Base-by-base conservation (phyloP, 768 basidiomycete species). In the Russula brevipes region DNA sequence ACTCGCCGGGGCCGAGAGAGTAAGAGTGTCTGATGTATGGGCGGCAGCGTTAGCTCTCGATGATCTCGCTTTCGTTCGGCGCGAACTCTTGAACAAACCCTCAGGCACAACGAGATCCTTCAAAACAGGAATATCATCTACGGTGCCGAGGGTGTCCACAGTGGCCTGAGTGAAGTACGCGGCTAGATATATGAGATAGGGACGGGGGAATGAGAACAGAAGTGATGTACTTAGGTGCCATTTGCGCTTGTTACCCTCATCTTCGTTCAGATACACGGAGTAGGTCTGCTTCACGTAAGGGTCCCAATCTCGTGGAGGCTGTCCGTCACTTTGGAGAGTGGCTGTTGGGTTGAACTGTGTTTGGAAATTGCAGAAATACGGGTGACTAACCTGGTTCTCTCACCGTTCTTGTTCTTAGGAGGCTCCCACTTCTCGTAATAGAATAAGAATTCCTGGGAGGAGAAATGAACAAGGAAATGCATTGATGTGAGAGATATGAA, bases 81-180 rank as follows among this genome's bases (percentile, higher is more conserved):
- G 85, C 52, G 90, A 89, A 73, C 87, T 89, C 70, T 81, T 82
- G 75, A 91, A 92, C 80, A 85, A 85, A 17, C 87, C 88, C 39
- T 88, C 86, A 46, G 89, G 90, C 17, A 91, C 86, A 49, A 73
- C 72, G 19, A 85, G 75, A 72, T 87, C 83, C 46, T 85, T 84
- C 64, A 91, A 78, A 54, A 82, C 83, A 31, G 78, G 83, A 69
- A 91, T 81, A 54, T 79, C 81, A 72, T 90, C 88, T 54, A 91
- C 83, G 42, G 87, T 90, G 66, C 80, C 78, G 46, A 92, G 82
- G 59, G 79, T 79, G 71, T 89, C 86, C 63, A 91, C 76, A 60
- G 81, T 87, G 69, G 84, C 84, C 70, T 89, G 89, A 68, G 87
- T 90, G 73, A 90, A 92, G 78, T 92, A 92, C 52, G 90, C 89